phyloP scores from a whole-genome alignment of 441 rosid species.

The Cnidoscolus chayamansa region DNA sequence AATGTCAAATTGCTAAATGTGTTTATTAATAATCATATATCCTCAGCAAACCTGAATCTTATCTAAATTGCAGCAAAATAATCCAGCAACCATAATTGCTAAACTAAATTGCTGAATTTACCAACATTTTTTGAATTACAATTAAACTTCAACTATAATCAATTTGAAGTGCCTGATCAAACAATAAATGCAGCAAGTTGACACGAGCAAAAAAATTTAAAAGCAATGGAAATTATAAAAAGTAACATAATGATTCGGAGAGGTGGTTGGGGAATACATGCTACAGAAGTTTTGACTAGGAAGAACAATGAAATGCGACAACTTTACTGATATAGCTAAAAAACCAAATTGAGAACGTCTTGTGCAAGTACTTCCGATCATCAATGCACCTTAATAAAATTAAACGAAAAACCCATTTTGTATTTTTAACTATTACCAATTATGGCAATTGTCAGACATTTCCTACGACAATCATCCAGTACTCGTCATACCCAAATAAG shows the following conservation, averaged over 20 bases:
- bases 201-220: neutral
- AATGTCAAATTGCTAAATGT: neutral
- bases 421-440: neutral
- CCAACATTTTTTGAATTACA: neutral
- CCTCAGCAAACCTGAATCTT: no score
- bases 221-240: neutral
- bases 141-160: neutral
- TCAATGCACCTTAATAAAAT: neutral
- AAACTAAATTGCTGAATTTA: neutral
- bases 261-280: neutral
- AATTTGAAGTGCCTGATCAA: conserved; percentile 2
- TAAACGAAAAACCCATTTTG: neutral
- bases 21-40: no score
- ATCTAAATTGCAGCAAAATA: neutral
- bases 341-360: neutral
- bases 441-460: neutral
- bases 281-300: neutral
- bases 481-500: neutral
- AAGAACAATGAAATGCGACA: neutral
- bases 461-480: neutral
- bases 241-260: neutral
- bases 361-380: no score
- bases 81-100: neutral
- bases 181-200: neutral
- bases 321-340: neutral